These are phyloP conservation scores for Psilocybe cyanescens DNA, from an alignment of 768 basidiomycete species.

Conservation along the genomic window DNA sequence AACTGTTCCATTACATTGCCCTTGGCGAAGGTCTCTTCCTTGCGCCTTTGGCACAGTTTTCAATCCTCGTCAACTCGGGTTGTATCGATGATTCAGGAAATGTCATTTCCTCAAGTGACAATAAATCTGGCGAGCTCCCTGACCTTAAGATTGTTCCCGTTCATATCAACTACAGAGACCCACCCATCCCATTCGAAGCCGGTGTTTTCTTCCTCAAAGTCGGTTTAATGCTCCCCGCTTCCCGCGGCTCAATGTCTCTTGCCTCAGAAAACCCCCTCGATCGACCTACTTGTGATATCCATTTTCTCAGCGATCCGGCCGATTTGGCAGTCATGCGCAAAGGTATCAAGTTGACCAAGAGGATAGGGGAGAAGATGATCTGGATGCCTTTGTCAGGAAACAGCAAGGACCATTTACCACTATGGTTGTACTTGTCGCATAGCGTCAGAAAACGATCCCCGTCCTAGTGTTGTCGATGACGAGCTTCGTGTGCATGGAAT, in stretches of 20 bases:
- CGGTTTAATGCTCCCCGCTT: background rate
- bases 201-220: no score
- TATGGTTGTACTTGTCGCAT: background rate
- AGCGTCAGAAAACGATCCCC: background rate
- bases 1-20: no score
- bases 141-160: no score
- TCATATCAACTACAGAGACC: no score
- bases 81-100: no score
- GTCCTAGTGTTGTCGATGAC: slow-evolving; percentile 4
- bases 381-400: background rate
- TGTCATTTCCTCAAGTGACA: no score
- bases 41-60: no score
- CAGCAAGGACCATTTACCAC: background rate
- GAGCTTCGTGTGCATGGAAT: slow-evolving; percentile 1
- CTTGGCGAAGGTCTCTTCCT: no score
- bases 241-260: background rate
- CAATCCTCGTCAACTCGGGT: no score
- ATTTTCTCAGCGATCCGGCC: background rate
- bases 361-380: background rate
- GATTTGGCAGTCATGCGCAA: background rate
- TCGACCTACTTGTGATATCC: background rate
- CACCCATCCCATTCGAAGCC: no score
- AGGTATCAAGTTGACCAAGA: background rate
- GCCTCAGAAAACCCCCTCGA: background rate
- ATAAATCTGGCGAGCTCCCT: no score